These are phyloP conservation scores for Sophora flavescens DNA, from an alignment of 306 rosid genomes.

Conservation along the genomic window DNA sequence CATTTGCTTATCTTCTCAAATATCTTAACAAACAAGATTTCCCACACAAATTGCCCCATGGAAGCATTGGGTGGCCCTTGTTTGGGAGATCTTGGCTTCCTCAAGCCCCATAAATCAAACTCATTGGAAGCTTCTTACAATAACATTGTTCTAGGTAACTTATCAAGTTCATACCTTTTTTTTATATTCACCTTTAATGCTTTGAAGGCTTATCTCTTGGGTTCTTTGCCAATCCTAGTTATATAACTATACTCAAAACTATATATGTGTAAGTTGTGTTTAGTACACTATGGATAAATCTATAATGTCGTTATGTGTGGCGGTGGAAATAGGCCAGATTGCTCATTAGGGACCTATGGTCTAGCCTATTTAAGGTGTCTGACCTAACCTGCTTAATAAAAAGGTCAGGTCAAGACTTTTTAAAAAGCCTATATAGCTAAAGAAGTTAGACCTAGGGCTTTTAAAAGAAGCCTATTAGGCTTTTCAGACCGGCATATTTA, in stretches of 20 bases:
- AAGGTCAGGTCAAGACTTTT: no score
- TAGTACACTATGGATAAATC: neutral
- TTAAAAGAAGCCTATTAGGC: no score
- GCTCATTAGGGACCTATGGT: no score
- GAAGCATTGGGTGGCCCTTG: conserved; percentile 79
- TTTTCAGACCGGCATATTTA: no score
- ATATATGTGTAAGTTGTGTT: neutral
- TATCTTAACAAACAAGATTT: conserved; percentile 22
- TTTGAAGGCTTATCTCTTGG: no score
- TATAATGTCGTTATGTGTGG: neutral
- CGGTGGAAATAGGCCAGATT: no score
- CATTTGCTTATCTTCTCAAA: conserved; percentile 54
- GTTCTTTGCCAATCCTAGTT: conserved; percentile 4
- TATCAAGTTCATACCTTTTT: neutral
- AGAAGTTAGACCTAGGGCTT: no score
- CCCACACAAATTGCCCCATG: conserved; percentile 57
- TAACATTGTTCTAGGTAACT: conserved; percentile 64
- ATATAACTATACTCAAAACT: neutral
- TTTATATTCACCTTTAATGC: neutral
- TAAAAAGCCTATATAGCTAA: no score
- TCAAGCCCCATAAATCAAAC: conserved; percentile 76
- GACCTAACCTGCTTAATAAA: no score
- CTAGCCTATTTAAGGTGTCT: no score
- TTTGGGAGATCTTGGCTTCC: conserved; percentile 67
- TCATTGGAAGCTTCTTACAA: conserved; percentile 65